phyloP scores from a whole-genome alignment of 1,139 yeast genomes.

The Yamadazyma mexicana region DNA sequence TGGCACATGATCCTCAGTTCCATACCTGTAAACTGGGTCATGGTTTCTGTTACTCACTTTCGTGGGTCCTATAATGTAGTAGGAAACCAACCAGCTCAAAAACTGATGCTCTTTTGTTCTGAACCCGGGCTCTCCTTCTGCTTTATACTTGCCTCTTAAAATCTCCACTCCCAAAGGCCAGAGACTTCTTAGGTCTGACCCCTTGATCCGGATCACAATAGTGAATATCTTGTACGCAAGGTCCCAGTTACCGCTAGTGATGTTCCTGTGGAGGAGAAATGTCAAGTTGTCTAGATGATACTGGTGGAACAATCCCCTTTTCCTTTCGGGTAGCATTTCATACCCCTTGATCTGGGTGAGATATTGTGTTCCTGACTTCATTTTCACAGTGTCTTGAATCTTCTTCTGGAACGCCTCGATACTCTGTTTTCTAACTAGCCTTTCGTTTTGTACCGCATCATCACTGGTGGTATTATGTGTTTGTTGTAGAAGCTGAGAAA shows the following conservation, averaged over 20 bases:
- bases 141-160: slow-evolving; percentile 17
- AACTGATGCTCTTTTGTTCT: slow-evolving; percentile 29
- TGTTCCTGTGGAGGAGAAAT: slow-evolving; percentile 34
- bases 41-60: slow-evolving; percentile 11
- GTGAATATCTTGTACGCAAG: slow-evolving; percentile 54
- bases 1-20: slow-evolving; percentile 38
- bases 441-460: background rate
- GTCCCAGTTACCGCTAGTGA: slow-evolving; percentile 53
- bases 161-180: slow-evolving; percentile 61
- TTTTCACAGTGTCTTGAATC: background rate
- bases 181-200: slow-evolving; percentile 50
- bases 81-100: slow-evolving; percentile 36
- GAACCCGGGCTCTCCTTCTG: slow-evolving; percentile 7
- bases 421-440: too few species aligned
- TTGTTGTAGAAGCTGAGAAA: background rate
- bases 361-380: slow-evolving; percentile 6
- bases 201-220: slow-evolving; percentile 45
- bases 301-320: slow-evolving; percentile 12
- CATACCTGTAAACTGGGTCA: slow-evolving; percentile 44
- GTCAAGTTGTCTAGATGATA: slow-evolving; percentile 34
- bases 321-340: slow-evolving; percentile 7
- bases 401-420: slow-evolving; percentile 12
- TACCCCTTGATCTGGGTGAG: slow-evolving; percentile 8
- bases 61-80: slow-evolving; percentile 18
- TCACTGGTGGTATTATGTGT: background rate